Evolutionary conservation across 768 basidiomycete genomes (phyloP), one percentile per base, ranked within the genome.

Genomic region (Tubosaeta sp.): DNA sequence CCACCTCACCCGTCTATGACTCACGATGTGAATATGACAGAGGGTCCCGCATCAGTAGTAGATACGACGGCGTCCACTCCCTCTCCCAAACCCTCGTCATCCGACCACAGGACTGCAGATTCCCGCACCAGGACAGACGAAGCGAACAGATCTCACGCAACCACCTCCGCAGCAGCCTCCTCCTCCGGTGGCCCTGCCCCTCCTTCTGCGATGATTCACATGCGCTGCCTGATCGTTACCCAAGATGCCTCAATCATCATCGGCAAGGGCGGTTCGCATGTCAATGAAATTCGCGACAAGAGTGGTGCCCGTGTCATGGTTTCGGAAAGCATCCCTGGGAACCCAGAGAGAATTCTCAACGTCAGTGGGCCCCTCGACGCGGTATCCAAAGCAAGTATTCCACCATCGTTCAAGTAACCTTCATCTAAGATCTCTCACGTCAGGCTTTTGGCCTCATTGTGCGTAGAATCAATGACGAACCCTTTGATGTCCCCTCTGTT

Each of bases 241-340:
- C 94, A 97, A 72, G 96, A 99, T 71, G 96, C 96, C 12, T 94
- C 92, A 48, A 95, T 99, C 72, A 98, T 98, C 75, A 99, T 99
- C 59, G 96, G 96, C 32, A 92, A 93, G 71, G 89, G 77, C 44
- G 95, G 95, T 57, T 81, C 88, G 39, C 96, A 98, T 72, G 94
- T 99, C 60, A 97, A 96, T 62, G 96, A 99, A 71, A 98, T 99
- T 56, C 79, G 96, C 54, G 96, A 98, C 70, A 96, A 95, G 77
- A 94, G 91, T 58, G 93, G 92, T 39, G 94, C 95, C 13, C 81
- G 93, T 44, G 93, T 98, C 60, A 90, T 94, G 76, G 93, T 99
- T 42, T 98, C 94, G 18, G 96, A 99, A 74, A 93, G 93, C 65
- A 97, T 98, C 53, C 93, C 96, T 4, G 95, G 95, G 9, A 98